Evolutionary conservation across 495 filamentous ascomycete genomes (phyloP).

Genomic region (Podospora fimiseda): DNA sequence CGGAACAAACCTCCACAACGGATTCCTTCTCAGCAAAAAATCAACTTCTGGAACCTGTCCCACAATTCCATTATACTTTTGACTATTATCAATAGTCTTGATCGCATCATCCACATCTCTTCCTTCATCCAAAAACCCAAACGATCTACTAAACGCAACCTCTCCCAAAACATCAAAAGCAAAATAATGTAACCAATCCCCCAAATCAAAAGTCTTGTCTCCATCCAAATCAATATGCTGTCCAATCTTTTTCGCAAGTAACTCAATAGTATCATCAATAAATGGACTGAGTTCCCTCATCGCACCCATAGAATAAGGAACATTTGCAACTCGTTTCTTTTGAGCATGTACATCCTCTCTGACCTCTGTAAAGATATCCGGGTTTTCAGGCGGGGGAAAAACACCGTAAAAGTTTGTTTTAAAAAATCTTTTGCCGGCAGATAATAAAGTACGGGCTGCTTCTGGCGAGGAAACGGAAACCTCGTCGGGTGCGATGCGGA

Average conservation of each 20-base stretch:
- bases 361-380: constrained; percentile 54
- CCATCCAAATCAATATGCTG: constrained; percentile 20
- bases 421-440: constrained; percentile 48
- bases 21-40: constrained; percentile 40
- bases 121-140: constrained; percentile 56
- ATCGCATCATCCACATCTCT: constrained; percentile 52
- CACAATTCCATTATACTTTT: constrained; percentile 50
- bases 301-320: constrained; percentile 48
- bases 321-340: constrained; percentile 51
- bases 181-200: constrained; percentile 48
- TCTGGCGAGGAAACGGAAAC: constrained; percentile 47
- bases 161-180: constrained; percentile 56
- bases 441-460: constrained; percentile 41
- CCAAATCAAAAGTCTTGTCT: constrained; percentile 37
- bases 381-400: constrained; percentile 51
- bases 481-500: constrained; percentile 52
- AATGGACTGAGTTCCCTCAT: constrained; percentile 45
- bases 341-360: constrained; percentile 48
- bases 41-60: constrained; percentile 47
- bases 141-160: constrained; percentile 57
- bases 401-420: constrained; percentile 52
- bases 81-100: constrained; percentile 46
- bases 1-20: constrained; percentile 42
- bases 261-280: constrained; percentile 43
- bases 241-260: constrained; percentile 36